phyloP scores from a whole-genome alignment of 208 protist genomes.

The Leptomonas pyrrhocoris region DNA sequence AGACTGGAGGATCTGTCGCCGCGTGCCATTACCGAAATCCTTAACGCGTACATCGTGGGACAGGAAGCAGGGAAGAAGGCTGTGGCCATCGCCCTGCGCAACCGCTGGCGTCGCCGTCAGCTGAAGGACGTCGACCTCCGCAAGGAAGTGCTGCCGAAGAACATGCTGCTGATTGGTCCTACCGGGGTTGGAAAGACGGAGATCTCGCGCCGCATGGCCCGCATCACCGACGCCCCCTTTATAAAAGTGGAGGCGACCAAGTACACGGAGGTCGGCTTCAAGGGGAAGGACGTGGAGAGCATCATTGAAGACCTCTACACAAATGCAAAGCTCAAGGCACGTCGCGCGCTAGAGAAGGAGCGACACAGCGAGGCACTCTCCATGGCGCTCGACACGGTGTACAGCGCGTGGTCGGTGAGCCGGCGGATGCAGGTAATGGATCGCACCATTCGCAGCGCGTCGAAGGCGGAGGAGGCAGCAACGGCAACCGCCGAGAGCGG shows the following conservation, averaged over 20 bases:
- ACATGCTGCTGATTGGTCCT: slow-evolving; percentile 93
- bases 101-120: slow-evolving; percentile 92
- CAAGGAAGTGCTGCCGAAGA: slow-evolving; percentile 92
- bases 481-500: neutral
- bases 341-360: slow-evolving; percentile 65
- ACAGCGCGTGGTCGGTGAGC: slow-evolving; percentile 62
- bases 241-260: slow-evolving; percentile 99
- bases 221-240: slow-evolving; percentile 97
- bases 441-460: slow-evolving; percentile 18
- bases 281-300: slow-evolving; percentile 96
- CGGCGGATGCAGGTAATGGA: slow-evolving; percentile 37
- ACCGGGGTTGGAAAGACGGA: slow-evolving; percentile 96
- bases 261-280: slow-evolving; percentile 97
- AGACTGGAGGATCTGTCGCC: slow-evolving; percentile 88
- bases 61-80: slow-evolving; percentile 95
- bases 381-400: slow-evolving; percentile 82
- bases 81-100: slow-evolving; percentile 97
- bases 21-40: slow-evolving; percentile 89
- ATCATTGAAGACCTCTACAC: slow-evolving; percentile 96
- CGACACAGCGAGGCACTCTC: slow-evolving; percentile 72
- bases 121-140: slow-evolving; percentile 72
- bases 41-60: slow-evolving; percentile 97
- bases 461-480: slow-evolving; percentile 6
- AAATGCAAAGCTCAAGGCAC: slow-evolving; percentile 90
- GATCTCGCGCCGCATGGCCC: slow-evolving; percentile 96